These are phyloP conservation scores for Actinomucor elegans DNA, from an alignment of 371 early-diverging fungal genomes.

Conservation along the genomic window DNA sequence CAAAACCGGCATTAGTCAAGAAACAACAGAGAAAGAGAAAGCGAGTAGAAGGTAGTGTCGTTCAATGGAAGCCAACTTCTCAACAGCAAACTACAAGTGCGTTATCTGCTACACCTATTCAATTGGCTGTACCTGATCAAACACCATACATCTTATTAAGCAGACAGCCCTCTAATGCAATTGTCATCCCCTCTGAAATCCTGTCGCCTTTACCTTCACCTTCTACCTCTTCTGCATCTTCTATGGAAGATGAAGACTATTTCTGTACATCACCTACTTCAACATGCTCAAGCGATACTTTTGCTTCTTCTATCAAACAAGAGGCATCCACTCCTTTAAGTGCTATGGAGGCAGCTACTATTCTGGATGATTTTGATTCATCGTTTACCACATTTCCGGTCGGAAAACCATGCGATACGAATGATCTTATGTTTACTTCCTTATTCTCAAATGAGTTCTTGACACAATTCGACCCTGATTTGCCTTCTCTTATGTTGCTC, in stretches of 20 bases:
- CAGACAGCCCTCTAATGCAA: neutral
- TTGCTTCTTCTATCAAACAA: neutral
- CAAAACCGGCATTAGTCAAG: neutral
- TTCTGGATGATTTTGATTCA: constrained; percentile 13
- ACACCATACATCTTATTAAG: constrained; percentile 6
- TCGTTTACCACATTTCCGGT: constrained; percentile 1
- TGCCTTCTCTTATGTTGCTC: constrained; percentile 18
- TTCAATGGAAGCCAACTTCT: constrained; percentile 1
- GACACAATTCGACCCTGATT: constrained; percentile 11
- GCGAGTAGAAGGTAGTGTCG: neutral
- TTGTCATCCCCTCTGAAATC: constrained; percentile 7
- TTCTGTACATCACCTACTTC: constrained; percentile 11
- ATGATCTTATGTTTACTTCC: neutral
- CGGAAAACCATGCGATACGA: neutral
- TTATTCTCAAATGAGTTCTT: constrained; percentile 2
- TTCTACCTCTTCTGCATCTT: neutral
- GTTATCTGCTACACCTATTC: constrained; percentile 12
- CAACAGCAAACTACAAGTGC: neutral
- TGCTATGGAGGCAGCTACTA: neutral
- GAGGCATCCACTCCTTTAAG: neutral
- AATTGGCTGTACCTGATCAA: constrained; percentile 10
- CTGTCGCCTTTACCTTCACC: constrained; percentile 9
- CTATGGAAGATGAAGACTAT: constrained; percentile 8
- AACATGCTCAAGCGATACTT: neutral
- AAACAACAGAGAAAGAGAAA: neutral